These are phyloP conservation scores for Cryptococcus sp. DNA, from an alignment of 1,284 basidiomycete genomes.

Conservation along the genomic window DNA sequence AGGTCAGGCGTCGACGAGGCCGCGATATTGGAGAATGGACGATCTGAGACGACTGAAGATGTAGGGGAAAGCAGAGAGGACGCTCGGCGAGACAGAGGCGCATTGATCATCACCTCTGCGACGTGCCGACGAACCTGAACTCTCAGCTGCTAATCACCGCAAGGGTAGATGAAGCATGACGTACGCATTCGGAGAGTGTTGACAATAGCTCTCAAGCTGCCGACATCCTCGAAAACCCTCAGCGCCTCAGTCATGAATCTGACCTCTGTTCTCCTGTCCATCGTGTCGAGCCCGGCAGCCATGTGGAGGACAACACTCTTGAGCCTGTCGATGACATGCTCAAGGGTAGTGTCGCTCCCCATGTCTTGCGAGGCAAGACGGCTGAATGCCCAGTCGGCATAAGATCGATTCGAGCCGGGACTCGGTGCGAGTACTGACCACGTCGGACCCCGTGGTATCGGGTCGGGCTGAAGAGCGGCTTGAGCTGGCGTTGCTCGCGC, in stretches of 20 bases:
- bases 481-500: too few relatives aligned
- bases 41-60: not conserved
- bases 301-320: conserved; percentile 32
- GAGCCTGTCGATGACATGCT: conserved; percentile 24
- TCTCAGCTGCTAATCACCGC: not conserved
- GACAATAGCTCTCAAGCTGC: conserved; percentile 68
- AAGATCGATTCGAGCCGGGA: conserved; percentile 21
- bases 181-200: conserved; percentile 73
- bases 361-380: conserved; percentile 8
- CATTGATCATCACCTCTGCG: conserved; percentile 36
- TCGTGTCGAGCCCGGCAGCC: conserved; percentile 37
- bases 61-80: not conserved
- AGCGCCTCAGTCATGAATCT: conserved; percentile 65
- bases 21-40: not conserved
- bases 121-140: not conserved
- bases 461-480: not conserved
- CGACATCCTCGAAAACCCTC: conserved; percentile 73
- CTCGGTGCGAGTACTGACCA: conserved; percentile 18
- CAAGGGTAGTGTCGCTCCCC: conserved; percentile 6
- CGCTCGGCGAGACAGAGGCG: conserved; percentile 6
- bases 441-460: not conserved
- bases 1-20: not conserved
- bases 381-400: conserved; percentile 29
- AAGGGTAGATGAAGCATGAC: conserved; percentile 6
- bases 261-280: conserved; percentile 41